Percentiles rank a stretch among this genome's conserved stretches.
These are phyloP conservation scores for Apiospora kogelbergensis DNA, from an alignment of 2,329 filamentous ascomycete genomes.

Conservation along the genomic window DNA sequence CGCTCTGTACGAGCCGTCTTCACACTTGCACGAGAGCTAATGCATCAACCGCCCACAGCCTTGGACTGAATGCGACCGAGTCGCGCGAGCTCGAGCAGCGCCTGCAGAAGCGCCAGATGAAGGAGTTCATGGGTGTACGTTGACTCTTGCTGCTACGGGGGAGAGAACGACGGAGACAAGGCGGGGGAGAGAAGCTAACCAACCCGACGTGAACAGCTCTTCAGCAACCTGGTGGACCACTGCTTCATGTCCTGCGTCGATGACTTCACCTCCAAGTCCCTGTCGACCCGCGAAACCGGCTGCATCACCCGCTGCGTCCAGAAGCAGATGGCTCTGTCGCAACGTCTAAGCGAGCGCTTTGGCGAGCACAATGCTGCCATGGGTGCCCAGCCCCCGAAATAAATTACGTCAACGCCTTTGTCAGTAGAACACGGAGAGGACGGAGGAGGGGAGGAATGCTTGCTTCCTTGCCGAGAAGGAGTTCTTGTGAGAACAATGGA, in stretches of 20 bases:
- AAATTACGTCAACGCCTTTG: not conserved
- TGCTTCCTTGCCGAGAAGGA: not conserved
- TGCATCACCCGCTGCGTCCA: constrained; percentile 94
- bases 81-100: constrained; percentile 91
- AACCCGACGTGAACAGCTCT: constrained; percentile 43
- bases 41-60: not conserved
- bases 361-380: constrained; percentile 65
- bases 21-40: constrained; percentile 8
- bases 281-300: constrained; percentile 82
- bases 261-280: constrained; percentile 97
- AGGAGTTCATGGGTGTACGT: constrained; percentile 95
- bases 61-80: constrained; percentile 70
- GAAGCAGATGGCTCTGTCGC: constrained; percentile 91
- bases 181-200: not conserved
- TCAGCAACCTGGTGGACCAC: constrained; percentile 71
- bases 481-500: not conserved
- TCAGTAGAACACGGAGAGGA: not conserved
- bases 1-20: not conserved
- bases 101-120: constrained; percentile 98
- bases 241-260: constrained; percentile 98
- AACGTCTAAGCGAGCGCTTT: constrained; percentile 90
- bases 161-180: no score
- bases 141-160: not conserved
- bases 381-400: constrained; percentile 51
- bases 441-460: no score